A percentile compares a stretch with the other conserved stretches of the same genome.
Conservation (phyloP, 805 yeast species). For the Metschnikowia corniflorae region DNA sequence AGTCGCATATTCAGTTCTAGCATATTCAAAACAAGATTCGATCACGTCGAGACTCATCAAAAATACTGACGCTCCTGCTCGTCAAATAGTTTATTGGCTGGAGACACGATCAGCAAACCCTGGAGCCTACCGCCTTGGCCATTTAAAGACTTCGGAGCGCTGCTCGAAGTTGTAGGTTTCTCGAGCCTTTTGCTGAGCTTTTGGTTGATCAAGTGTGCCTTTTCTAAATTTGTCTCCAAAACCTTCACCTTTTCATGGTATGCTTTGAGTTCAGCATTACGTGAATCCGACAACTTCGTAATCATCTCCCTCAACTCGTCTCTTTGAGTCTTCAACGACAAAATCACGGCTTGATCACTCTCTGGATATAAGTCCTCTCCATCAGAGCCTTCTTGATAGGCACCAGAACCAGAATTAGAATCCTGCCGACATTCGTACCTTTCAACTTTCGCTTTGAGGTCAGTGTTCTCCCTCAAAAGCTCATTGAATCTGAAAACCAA, state of each 20-base stretch:
- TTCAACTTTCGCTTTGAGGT: slow-evolving; percentile 27
- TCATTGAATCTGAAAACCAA: slow-evolving; percentile 39
- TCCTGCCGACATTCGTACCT: background rate
- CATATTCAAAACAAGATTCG: background rate
- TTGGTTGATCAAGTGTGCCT: slow-evolving; percentile 31
- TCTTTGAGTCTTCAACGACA: slow-evolving; percentile 26
- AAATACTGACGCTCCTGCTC: slow-evolving; percentile 2
- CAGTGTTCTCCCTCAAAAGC: slow-evolving; percentile 38
- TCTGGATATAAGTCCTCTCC: slow-evolving; percentile 11
- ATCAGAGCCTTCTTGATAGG: slow-evolving; percentile 1
- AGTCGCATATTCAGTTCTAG: slow-evolving; percentile 7
- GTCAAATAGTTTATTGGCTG: slow-evolving; percentile 23
- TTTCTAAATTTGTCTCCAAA: slow-evolving; percentile 29
- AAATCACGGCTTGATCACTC: slow-evolving; percentile 14
- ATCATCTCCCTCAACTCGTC: slow-evolving; percentile 42
- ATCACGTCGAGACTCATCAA: background rate
- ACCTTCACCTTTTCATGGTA: slow-evolving; percentile 34
- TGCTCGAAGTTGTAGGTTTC: slow-evolving; percentile 3
- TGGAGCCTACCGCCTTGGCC: slow-evolving; percentile 35
- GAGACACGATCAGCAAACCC: slow-evolving; percentile 38
- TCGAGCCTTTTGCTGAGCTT: slow-evolving; percentile 29
- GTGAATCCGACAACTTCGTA: slow-evolving; percentile 34
- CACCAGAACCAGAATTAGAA: background rate
- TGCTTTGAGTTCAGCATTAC: slow-evolving; percentile 32
- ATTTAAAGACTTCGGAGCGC: slow-evolving; percentile 3